These are phyloP conservation scores for Lycium ferocissimum DNA, from an alignment of 257 asterid species.

Conservation along the genomic window DNA sequence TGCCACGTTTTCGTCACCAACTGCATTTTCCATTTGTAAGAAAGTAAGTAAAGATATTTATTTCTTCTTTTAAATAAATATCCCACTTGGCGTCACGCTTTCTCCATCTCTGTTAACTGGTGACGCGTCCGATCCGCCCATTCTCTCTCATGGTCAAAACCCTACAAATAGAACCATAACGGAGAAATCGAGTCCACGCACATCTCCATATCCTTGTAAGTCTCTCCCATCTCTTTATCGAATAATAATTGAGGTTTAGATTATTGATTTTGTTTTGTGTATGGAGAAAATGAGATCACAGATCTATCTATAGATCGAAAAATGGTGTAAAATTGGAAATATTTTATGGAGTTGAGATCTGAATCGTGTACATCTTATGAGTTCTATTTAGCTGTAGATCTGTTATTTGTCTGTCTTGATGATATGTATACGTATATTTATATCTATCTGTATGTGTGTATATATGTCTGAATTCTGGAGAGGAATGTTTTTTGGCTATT, in stretches of 20 bases:
- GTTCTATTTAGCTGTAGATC: constrained; percentile 5
- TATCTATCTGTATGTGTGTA: background rate
- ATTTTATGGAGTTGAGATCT: background rate
- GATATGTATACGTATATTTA: no score
- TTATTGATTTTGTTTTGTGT: background rate
- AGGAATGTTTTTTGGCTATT: background rate
- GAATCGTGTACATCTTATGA: constrained; percentile 19
- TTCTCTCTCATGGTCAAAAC: constrained; percentile 22
- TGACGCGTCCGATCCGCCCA: constrained; percentile 28
- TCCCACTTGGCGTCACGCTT: constrained; percentile 26
- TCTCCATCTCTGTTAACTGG: constrained; percentile 18
- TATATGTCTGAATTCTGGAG: background rate
- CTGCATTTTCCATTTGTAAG: constrained; percentile 3
- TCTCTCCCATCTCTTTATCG: constrained; percentile 3
- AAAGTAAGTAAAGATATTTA: background rate
- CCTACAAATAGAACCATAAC: constrained; percentile 24
- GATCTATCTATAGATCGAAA: background rate
- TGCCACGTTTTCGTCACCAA: constrained; percentile 27
- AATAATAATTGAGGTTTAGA: background rate
- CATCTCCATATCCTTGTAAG: constrained; percentile 24
- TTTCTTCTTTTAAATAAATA: background rate
- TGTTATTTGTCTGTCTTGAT: background rate
- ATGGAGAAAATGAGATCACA: background rate
- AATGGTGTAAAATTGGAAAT: background rate
- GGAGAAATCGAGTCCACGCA: constrained; percentile 31